These are phyloP conservation scores for Ophiorrhiza pumila DNA, from an alignment of 257 asterid species.

Conservation along the genomic window DNA sequence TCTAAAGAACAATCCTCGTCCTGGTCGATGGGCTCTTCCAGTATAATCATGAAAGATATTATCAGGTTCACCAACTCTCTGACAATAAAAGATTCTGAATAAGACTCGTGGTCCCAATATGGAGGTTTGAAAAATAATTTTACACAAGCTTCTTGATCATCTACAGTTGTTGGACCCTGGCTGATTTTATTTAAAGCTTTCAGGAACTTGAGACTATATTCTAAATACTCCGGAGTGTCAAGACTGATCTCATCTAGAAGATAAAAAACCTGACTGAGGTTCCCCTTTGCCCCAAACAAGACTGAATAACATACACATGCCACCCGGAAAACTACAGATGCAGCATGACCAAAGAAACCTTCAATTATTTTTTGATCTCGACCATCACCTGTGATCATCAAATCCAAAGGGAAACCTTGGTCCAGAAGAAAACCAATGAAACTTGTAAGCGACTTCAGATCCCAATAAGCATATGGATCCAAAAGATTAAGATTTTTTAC, in stretches of 20 bases:
- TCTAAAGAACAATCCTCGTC: too few relatives aligned
- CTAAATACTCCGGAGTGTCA: background rate
- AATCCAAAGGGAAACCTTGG: background rate
- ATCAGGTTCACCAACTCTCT: too few relatives aligned
- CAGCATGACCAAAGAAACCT: background rate
- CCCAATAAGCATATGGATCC: background rate
- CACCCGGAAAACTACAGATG: background rate
- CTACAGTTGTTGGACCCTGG: too few relatives aligned
- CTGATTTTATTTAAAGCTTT: background rate
- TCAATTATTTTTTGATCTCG: too few relatives aligned
- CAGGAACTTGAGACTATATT: background rate
- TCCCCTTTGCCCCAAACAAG: background rate
- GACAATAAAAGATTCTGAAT: too few relatives aligned
- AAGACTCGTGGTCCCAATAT: too few relatives aligned
- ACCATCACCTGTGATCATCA: too few relatives aligned
- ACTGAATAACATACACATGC: background rate
- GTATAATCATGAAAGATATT: too few relatives aligned
- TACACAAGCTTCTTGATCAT: too few relatives aligned
- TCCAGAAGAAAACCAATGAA: background rate
- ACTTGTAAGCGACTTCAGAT: background rate
- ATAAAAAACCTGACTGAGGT: background rate
- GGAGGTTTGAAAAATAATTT: background rate
- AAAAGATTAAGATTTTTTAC: too few relatives aligned
- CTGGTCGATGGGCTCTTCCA: too few relatives aligned
- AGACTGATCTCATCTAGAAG: background rate